Evolutionary conservation across 306 rosid genomes (phyloP), one percentile per base, ranked within the genome.

Genomic region (Mimosa bimucronata): DNA sequence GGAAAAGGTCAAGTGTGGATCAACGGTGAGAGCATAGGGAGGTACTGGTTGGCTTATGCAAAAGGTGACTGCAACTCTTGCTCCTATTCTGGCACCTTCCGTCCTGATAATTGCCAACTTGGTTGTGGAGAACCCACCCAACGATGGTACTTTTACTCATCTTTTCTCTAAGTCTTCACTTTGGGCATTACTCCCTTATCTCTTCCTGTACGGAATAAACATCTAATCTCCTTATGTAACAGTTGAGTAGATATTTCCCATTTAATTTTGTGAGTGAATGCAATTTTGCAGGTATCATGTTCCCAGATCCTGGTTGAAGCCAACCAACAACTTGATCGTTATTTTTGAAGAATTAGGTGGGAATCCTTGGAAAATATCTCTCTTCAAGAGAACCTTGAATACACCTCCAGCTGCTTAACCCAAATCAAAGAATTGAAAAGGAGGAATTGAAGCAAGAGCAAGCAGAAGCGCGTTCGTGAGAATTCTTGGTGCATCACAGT

Each of bases 1-100:
- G 99, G 97, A 80, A 96, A 93, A 75, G 99, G 99, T 77, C 99
- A 93, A 89, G 92, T 87, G 26, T 96, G 99, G 99, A 88, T 96
- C 90, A 96, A 96, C 77, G 99, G 99, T 15, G 91, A 91, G 66
- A 93, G 94, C 82, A 91, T 95, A 31, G 99, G 99, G 76, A 89
- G 99, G 81, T 95, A 95, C 73, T 95, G 99, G 99, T 84, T 86
- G 90, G 88, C 83, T 81, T 95, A 87, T 83, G 99, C 98, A 71
- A 89, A 93, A 14, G 98, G 97, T 58, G 75, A 83, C 81, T 95
- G 99, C 79, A 77, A 65, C 46, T 41, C 87, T 65, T 95, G 98
- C 76, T 81, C 80, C 79, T 93, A 96, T 74, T 60, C 94, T 7
- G 98, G 97, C 68, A 85, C 99, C 9, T 96, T 53, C 86, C 80